These are phyloP conservation scores for Aspergillus sp. DNA, from an alignment of 2,329 filamentous ascomycete genomes.

Conservation along the genomic window DNA sequence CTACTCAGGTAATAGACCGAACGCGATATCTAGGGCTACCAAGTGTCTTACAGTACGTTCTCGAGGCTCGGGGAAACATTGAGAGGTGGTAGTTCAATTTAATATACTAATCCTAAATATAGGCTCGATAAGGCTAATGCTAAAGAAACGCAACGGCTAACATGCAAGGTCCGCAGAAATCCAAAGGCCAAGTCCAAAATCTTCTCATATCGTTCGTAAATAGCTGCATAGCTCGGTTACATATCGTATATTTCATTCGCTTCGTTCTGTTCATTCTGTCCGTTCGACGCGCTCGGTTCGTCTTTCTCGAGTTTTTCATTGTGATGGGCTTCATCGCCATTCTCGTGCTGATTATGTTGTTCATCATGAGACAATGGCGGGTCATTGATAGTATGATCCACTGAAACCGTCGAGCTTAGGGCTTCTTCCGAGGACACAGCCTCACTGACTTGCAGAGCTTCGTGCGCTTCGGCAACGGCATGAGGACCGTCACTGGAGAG, in stretches of 20 bases:
- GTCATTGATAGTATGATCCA: background rate
- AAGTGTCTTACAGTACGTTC: background rate
- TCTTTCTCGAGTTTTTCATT: background rate
- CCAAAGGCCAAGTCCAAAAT: slow-evolving; percentile 1
- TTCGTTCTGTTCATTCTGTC: background rate
- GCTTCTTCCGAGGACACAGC: background rate
- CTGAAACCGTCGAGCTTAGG: too few relatives aligned
- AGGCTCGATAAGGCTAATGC: background rate
- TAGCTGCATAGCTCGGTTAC: background rate
- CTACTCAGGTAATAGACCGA: too few relatives aligned
- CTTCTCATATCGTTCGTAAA: slow-evolving; percentile 8
- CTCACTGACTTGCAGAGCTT: background rate
- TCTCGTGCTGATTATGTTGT: background rate
- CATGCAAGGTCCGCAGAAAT: slow-evolving; percentile 2
- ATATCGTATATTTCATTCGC: background rate
- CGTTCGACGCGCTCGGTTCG: background rate
- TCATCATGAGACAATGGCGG: background rate
- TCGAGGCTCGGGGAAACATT: background rate
- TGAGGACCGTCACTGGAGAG: background rate
- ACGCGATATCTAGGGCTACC: background rate
- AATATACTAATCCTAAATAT: background rate
- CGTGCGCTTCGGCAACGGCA: background rate
- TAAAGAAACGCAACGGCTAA: background rate
- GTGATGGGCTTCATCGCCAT: background rate
- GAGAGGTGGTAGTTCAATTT: background rate